Evolutionary conservation across 1,284 basidiomycete genomes (phyloP).

Genomic region (Puccinia polysora): DNA sequence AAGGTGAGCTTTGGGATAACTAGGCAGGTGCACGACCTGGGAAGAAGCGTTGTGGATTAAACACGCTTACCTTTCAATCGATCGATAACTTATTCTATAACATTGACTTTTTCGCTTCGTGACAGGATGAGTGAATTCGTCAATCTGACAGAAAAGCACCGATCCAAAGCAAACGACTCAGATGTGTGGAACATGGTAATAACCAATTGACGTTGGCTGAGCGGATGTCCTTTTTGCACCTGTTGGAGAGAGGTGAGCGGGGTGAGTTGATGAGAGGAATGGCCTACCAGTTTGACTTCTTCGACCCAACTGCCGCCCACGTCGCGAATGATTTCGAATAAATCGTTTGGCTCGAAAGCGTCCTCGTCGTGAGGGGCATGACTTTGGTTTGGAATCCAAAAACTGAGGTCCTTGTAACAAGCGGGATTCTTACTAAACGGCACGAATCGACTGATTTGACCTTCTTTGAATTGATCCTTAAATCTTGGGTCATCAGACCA

Average conservation of each 20-base stretch:
- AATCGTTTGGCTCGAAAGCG: constrained; percentile 87
- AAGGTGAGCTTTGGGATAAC: neutral
- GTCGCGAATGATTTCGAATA: constrained; percentile 90
- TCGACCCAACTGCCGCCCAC: constrained; percentile 86
- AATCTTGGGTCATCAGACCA: constrained; percentile 90
- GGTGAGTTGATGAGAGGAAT: neutral
- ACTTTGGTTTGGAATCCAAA: constrained; percentile 32
- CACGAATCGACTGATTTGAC: constrained; percentile 62
- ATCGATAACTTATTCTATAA: constrained; percentile 89
- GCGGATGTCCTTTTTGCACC: no score
- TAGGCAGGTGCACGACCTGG: neutral
- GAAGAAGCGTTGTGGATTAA: constrained; percentile 4
- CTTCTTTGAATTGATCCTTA: constrained; percentile 71
- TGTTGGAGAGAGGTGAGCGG: neutral
- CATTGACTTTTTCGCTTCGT: constrained; percentile 73
- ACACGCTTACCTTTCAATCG: constrained; percentile 78
- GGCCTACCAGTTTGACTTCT: constrained; percentile 66
- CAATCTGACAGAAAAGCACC: constrained; percentile 57
- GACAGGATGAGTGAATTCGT: constrained; percentile 86
- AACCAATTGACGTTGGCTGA: no score
- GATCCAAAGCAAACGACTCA: neutral
- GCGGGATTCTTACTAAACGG: constrained; percentile 39
- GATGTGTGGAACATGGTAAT: neutral
- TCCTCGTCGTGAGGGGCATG: neutral
- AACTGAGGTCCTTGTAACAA: constrained; percentile 42